Evolutionary conservation across 768 basidiomycete species (phyloP), one percentile per base, ranked within the genome.

Genomic region (Pleurotus pulmonarius): DNA sequence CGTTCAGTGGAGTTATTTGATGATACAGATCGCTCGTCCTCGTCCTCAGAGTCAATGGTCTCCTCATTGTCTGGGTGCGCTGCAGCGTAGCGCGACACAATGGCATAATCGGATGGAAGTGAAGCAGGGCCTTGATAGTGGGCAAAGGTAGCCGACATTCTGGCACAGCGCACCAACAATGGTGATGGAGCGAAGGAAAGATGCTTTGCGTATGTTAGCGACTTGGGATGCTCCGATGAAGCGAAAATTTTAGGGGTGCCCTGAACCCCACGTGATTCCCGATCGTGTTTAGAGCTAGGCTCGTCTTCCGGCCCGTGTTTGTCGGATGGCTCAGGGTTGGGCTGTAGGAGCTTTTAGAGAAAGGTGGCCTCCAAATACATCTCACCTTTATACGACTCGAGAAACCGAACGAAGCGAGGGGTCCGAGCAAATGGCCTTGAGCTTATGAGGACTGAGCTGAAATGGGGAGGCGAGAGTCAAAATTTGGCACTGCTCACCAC

Each of bases 101-200:
- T 72, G 5, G 83, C 85, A 60, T 86, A 85, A 70, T 87, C 86
- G 2, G 86, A 82, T 11, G 83, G 83, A 16, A 88, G 68, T 1
- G 86, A 86, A 7, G 79, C 78, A 7, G 86, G 78, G 2, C 76
- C 74, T 62, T 82, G 78, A 38, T 81, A 77, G 62, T 84, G 82
- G 6, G 79, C 81, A 22, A 78, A 83, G 2, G 78, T 86, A 4
- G 75, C 76, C 58, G 75, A 75, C 72, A 73, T 75, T 18, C 39
- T 49, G 48, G 13, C 13, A 15, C 25, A 13, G 13, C n/a, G n/a
- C 48, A 49, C 22, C 26, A 26, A 7, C 4, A 29, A 34, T 49
- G 51, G 38, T 53, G 51, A 37, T 40, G 38, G 38, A 44, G 41
- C 20, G 51, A 39, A 53, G 38, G 16, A 29, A 38, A 53, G 51